Evolutionary conservation across 352 stramenopile species (phyloP), one percentile per base, ranked within the genome.

Genomic region (Globisporangium radiosum): DNA sequence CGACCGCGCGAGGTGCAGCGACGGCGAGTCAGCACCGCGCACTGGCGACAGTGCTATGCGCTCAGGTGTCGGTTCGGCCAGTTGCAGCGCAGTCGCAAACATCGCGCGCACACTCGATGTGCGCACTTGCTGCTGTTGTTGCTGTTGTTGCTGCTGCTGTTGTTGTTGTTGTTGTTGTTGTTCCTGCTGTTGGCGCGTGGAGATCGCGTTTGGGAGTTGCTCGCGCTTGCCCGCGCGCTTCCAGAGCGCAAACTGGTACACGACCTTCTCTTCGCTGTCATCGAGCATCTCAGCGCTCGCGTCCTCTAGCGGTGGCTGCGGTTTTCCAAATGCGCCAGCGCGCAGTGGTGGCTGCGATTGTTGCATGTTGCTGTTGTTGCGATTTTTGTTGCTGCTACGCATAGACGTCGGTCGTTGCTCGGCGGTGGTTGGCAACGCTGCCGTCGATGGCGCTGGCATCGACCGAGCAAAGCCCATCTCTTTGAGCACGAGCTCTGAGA

Each of bases 241-340:
- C 78, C 81, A 90, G 5, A 90, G 58, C 7, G 70, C 71, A 59
- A 90, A 90, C 19, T 62, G 67, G 15, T 77, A 78, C 13, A 85
- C 65, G 0, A 63, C 57, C 15, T 77, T 73, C 19, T 63, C 57
- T 45, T 80, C 51, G 3, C 15, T 43, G 5, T 57, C 39, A 13
- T 59, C 60, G 43, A 65, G 49, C 15, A 49, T 3, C 25, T 62
- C 58, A 3, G 38, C n/a, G 15, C 14, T 17, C 45, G 19, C 17
- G 11, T 63, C 39, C 14, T 60, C 60, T 33, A 33, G 25, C 19
- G n/a, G 33, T 33, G 17, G 25, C 13, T 36, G 17, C 19, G 5
- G 42, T 7, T 50, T 7, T 2, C 7, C n/a, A n/a, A 50, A 25
- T 19, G 45, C n/a, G 10, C 5, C 5, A 7, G 15, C 11, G 36